These are phyloP conservation scores for Aspergillus bombycis DNA, from an alignment of 2,329 filamentous ascomycete genomes.

Conservation along the genomic window DNA sequence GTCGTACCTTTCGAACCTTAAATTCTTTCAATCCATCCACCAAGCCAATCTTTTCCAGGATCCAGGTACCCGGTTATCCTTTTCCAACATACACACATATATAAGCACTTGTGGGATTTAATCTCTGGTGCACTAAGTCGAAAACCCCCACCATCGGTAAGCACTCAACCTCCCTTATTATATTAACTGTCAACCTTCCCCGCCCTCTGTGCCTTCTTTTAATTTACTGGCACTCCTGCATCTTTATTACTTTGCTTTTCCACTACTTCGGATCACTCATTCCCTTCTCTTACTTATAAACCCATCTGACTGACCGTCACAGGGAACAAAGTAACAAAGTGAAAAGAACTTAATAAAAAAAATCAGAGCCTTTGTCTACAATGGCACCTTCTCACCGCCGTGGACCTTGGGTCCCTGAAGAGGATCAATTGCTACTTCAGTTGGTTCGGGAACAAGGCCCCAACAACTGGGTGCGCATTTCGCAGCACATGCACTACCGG, in stretches of 20 bases:
- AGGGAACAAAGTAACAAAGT: background rate
- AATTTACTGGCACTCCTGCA: background rate
- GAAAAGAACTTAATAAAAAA: background rate
- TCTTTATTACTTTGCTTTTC: background rate
- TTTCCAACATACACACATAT: background rate
- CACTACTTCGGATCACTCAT: too few species aligned
- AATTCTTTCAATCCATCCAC: constrained; percentile 8
- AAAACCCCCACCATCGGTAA: constrained; percentile 7
- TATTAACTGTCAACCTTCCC: constrained; percentile 2
- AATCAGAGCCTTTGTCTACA: constrained; percentile 1
- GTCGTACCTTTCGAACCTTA: constrained; percentile 14
- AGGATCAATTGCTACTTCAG: constrained; percentile 71
- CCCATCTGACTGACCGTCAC: background rate
- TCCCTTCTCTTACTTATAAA: background rate
- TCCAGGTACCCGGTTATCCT: background rate
- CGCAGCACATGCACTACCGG: constrained; percentile 72
- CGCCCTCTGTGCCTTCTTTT: background rate
- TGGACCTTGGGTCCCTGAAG: constrained; percentile 80
- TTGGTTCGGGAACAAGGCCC: constrained; percentile 73
- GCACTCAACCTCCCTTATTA: constrained; percentile 2
- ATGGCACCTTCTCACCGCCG: constrained; percentile 63
- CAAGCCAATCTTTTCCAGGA: background rate
- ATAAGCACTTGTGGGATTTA: constrained; percentile 8
- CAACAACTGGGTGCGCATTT: constrained; percentile 89
- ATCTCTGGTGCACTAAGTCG: constrained; percentile 10